Conservation (phyloP, 768 basidiomycete genomes). For the Candolleomyces efflorescens region DNA sequence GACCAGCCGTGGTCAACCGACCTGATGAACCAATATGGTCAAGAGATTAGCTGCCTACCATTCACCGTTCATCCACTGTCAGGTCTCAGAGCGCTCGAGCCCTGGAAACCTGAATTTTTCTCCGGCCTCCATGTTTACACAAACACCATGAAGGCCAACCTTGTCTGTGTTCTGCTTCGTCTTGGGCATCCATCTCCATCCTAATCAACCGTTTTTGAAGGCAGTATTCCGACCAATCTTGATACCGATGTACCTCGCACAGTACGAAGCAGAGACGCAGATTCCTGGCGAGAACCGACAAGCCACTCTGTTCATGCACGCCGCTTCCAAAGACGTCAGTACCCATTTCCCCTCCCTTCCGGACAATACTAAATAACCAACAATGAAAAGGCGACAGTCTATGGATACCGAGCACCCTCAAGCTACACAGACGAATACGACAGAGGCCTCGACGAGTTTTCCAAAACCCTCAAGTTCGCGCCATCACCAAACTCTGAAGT, state of each 20-base stretch:
- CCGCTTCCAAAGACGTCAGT: constrained; percentile 10
- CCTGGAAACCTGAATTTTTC: constrained; percentile 29
- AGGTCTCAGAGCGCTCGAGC: constrained; percentile 36
- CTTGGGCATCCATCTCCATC: constrained; percentile 1
- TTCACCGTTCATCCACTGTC: constrained; percentile 53
- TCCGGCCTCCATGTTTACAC: constrained; percentile 40
- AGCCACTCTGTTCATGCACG: constrained; percentile 12
- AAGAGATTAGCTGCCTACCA: constrained; percentile 52
- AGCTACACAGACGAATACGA: constrained; percentile 1
- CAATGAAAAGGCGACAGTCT: constrained; percentile 6
- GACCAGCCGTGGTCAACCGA: constrained; percentile 40
- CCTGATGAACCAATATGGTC: constrained; percentile 42
- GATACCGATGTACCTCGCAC: constrained; percentile 58
- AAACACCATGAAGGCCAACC: constrained; percentile 35
- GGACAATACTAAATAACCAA: not conserved
- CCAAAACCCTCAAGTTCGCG: not conserved
- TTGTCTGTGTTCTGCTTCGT: constrained; percentile 33
- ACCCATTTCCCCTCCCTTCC: not conserved
- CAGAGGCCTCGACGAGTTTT: not conserved
- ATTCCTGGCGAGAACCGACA: not conserved
- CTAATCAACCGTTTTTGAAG: not conserved
- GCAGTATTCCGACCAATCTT: constrained; percentile 60
- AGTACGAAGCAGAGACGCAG: constrained; percentile 31
- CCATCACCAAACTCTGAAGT: constrained; percentile 3
- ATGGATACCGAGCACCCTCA: not conserved